Conservation (phyloP, 441 rosid genomes). For the Pelargonium fulgidum region DNA sequence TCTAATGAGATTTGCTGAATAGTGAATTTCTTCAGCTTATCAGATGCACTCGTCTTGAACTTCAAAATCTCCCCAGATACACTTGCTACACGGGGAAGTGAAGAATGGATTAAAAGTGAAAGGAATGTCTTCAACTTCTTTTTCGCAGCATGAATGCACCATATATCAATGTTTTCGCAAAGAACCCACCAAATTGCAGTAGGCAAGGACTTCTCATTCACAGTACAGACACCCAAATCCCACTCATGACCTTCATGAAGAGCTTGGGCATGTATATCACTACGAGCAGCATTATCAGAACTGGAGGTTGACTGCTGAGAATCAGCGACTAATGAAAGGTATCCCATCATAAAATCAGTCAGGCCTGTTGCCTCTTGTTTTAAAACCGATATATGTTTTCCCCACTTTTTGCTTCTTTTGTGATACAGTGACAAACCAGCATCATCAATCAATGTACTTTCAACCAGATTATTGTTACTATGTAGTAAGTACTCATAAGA, state of each 20-base stretch:
- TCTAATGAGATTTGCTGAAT: slow-evolving; percentile 51
- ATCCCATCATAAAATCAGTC: slow-evolving; percentile 46
- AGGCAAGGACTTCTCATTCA: slow-evolving; percentile 52
- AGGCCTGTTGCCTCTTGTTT: slow-evolving; percentile 72
- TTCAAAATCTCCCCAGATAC: slow-evolving; percentile 25
- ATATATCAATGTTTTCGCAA: slow-evolving; percentile 70
- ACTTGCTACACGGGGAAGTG: slow-evolving; percentile 39
- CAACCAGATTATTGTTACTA: slow-evolving; percentile 33
- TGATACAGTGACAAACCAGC: slow-evolving; percentile 21
- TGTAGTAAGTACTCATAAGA: slow-evolving; percentile 56
- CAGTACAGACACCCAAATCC: slow-evolving; percentile 49
- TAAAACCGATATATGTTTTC: slow-evolving; percentile 38
- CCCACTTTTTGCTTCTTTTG: slow-evolving; percentile 42
- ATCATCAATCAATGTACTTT: slow-evolving; percentile 39
- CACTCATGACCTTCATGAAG: slow-evolving; percentile 33
- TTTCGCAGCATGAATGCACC: slow-evolving; percentile 64
- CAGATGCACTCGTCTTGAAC: slow-evolving; percentile 27
- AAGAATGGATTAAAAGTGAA: slow-evolving; percentile 44
- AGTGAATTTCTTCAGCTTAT: slow-evolving; percentile 33
- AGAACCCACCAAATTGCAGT: slow-evolving; percentile 69
- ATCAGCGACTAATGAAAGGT: slow-evolving; percentile 36
- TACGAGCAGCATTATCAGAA: slow-evolving; percentile 22
- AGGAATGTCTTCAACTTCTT: slow-evolving; percentile 62
- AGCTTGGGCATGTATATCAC: slow-evolving; percentile 18
- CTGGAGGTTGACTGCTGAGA: slow-evolving; percentile 25